Percentiles rank a stretch among this genome's conserved stretches.
These are phyloP conservation scores for Glaciozyma martinii DNA, from an alignment of 768 basidiomycete species.

Conservation along the genomic window DNA sequence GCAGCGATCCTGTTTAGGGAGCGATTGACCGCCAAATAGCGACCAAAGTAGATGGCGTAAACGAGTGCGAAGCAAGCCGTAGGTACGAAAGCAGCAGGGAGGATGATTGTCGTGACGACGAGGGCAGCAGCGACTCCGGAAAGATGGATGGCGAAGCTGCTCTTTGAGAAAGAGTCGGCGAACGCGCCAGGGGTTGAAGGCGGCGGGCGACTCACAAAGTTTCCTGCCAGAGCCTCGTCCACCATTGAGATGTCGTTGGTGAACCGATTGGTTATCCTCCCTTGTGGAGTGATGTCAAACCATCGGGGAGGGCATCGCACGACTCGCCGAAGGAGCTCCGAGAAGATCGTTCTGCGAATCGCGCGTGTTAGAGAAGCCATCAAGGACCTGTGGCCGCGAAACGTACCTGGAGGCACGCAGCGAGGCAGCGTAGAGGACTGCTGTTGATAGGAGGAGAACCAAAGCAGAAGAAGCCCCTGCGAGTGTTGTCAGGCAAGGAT, in stretches of 20 bases:
- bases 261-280: conserved; percentile 70
- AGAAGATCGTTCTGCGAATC: conserved; percentile 43
- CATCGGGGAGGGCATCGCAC: conserved; percentile 58
- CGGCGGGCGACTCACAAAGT: not conserved
- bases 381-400: not conserved
- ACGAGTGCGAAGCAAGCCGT: conserved; percentile 60
- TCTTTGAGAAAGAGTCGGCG: not conserved
- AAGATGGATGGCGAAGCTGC: conserved; percentile 5
- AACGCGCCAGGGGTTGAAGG: not conserved
- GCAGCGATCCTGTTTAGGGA: conserved; percentile 50
- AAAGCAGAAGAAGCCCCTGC: not conserved
- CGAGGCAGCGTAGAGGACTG: not conserved
- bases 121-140: conserved; percentile 50
- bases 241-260: conserved; percentile 48
- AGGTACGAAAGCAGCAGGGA: conserved; percentile 57
- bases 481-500: not conserved
- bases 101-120: conserved; percentile 52
- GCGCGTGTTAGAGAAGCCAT: not conserved
- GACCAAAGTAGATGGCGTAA: conserved; percentile 56
- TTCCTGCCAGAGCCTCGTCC: conserved; percentile 17
- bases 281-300: conserved; percentile 65
- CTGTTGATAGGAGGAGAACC: not conserved
- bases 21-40: conserved; percentile 54
- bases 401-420: conserved; percentile 8
- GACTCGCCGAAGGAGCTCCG: conserved; percentile 49